phyloP scores from a whole-genome alignment of 208 protist genomes.

The Acanthamoeba quina region DNA sequence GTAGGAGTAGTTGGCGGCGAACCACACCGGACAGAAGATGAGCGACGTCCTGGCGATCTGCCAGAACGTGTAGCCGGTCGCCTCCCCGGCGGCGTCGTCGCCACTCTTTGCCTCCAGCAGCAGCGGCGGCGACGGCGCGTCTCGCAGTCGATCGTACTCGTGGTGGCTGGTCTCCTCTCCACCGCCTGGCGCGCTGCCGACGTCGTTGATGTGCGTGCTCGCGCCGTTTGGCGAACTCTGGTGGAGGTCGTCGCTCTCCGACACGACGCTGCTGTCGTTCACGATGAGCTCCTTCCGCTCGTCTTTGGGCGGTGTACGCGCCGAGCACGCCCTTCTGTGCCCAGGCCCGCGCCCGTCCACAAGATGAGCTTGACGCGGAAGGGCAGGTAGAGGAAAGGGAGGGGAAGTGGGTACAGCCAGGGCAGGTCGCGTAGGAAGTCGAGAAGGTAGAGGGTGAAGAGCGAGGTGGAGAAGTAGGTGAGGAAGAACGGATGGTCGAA shows the following conservation, averaged over 20 bases:
- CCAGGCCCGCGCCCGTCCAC: background rate
- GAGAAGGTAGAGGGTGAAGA: slow-evolving; percentile 81
- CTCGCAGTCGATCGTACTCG: too few relatives aligned
- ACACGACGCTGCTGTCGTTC: background rate
- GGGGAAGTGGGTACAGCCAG: background rate
- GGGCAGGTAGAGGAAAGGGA: background rate
- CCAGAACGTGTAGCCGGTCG: slow-evolving; percentile 18
- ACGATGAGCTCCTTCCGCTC: slow-evolving; percentile 10
- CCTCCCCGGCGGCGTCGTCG: background rate
- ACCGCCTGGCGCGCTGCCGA: background rate
- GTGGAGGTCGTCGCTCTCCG: background rate
- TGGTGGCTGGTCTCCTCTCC: too few relatives aligned
- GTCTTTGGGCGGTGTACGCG: background rate
- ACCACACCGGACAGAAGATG: slow-evolving; percentile 77
- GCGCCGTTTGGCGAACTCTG: background rate
- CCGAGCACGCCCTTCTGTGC: background rate
- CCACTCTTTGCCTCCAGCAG: background rate
- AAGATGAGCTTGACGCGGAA: background rate
- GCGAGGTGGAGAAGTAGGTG: slow-evolving; percentile 82
- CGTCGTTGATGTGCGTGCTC: background rate
- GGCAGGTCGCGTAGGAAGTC: slow-evolving; percentile 57
- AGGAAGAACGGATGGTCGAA: slow-evolving; percentile 86
- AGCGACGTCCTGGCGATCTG: slow-evolving; percentile 72
- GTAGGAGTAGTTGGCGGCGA: slow-evolving; percentile 78
- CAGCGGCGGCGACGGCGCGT: too few relatives aligned